Evolutionary conservation across 1,284 basidiomycete species (phyloP).

Genomic region (Leccinum solheimii): DNA sequence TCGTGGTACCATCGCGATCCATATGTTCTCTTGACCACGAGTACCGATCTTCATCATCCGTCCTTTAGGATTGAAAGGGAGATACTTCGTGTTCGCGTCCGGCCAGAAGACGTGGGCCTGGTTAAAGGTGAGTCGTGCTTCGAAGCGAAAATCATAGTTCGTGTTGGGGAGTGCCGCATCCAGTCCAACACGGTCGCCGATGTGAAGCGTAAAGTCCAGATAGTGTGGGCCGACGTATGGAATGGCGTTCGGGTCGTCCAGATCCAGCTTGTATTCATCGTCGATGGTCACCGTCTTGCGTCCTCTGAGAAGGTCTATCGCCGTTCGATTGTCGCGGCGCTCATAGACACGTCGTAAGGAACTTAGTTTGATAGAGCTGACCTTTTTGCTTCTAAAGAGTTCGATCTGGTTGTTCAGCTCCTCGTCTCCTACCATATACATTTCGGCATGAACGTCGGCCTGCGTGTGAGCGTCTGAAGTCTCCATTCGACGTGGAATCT

Average conservation of each 20-base stretch:
- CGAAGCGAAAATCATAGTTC: background rate
- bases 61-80: background rate
- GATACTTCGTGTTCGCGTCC: fast-evolving
- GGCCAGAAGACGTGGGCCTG: background rate
- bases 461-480: background rate
- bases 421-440: background rate
- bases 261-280: background rate
- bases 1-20: background rate
- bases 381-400: background rate
- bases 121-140: background rate
- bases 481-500: background rate
- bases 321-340: background rate
- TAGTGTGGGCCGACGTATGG: background rate
- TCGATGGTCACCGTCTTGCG: background rate
- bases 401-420: background rate
- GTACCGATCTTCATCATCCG: background rate
- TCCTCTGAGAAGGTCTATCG: background rate
- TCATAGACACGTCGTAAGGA: background rate
- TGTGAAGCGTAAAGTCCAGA: background rate
- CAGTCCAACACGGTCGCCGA: background rate
- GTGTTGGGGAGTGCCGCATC: background rate
- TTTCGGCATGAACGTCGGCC: background rate
- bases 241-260: background rate
- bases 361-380: background rate
- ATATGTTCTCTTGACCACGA: background rate